These are phyloP conservation scores for Apiospora hydei DNA, from an alignment of 2,329 filamentous ascomycete genomes.

Conservation along the genomic window DNA sequence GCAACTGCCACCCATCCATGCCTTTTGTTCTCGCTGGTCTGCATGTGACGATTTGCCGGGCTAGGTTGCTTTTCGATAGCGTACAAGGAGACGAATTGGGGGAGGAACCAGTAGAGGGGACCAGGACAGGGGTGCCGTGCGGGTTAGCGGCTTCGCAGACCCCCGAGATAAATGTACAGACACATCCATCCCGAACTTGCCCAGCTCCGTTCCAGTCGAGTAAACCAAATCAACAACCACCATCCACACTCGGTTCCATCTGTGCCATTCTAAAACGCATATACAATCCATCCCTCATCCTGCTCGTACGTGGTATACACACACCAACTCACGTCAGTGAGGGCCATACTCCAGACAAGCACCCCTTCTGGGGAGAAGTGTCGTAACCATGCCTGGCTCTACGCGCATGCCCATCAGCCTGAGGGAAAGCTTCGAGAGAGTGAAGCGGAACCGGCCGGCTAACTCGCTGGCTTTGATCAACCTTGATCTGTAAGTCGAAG, in stretches of 20 bases:
- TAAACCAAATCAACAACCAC: background rate
- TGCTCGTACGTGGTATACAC: background rate
- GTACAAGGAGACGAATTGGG: background rate
- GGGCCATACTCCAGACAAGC: conserved; percentile 9
- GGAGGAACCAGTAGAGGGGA: background rate
- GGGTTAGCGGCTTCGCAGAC: conserved; percentile 11
- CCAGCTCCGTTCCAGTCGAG: background rate
- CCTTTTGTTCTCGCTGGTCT: background rate
- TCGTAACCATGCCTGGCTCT: conserved; percentile 64
- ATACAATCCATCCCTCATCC: background rate
- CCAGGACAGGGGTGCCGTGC: conserved; percentile 5
- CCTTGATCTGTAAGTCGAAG: conserved; percentile 68
- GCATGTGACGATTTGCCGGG: conserved; percentile 7
- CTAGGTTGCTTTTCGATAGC: background rate
- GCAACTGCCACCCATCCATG: background rate
- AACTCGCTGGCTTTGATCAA: conserved; percentile 68
- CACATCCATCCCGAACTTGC: conserved; percentile 10
- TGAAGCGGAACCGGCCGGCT: conserved; percentile 63
- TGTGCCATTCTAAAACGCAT: background rate
- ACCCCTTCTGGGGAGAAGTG: conserved; percentile 10
- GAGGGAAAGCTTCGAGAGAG: conserved; percentile 69
- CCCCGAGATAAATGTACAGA: conserved; percentile 4
- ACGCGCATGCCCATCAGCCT: conserved; percentile 76
- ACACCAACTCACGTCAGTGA: background rate
- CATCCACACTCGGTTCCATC: background rate